These are phyloP conservation scores for Mortierella sp. DNA, from an alignment of 371 early-diverging fungal genomes.

Conservation along the genomic window DNA sequence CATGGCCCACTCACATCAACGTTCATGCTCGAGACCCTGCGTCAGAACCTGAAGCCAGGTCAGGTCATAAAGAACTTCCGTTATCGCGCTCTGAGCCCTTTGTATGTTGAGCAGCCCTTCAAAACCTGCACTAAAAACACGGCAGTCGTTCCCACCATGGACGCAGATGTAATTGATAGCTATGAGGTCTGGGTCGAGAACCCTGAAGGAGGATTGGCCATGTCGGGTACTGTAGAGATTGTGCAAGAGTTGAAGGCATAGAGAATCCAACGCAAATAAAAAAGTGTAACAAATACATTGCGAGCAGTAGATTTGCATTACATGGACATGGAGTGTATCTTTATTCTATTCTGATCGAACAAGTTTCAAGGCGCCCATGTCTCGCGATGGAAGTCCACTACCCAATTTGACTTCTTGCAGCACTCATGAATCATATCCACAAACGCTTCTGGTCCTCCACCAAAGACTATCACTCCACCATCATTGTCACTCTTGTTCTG, in stretches of 20 bases:
- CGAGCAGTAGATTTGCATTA: background rate
- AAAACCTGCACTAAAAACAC: slow-evolving; percentile 63
- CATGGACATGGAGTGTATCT: no score
- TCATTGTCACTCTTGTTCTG: background rate
- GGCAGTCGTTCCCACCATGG: slow-evolving; percentile 39
- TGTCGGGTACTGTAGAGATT: slow-evolving; percentile 73
- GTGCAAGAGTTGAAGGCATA: slow-evolving; percentile 19
- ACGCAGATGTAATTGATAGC: slow-evolving; percentile 37
- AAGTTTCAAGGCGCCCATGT: slow-evolving; percentile 48
- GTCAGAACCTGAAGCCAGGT: slow-evolving; percentile 54
- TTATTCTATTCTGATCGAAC: no score
- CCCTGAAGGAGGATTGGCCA: slow-evolving; percentile 74
- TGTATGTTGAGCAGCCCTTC: slow-evolving; percentile 70
- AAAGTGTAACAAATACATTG: background rate
- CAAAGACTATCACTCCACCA: slow-evolving; percentile 41
- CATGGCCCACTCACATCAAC: slow-evolving; percentile 89
- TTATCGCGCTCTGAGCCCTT: slow-evolving; percentile 80
- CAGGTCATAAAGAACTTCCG: slow-evolving; percentile 62
- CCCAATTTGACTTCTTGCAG: slow-evolving; percentile 38
- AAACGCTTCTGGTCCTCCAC: slow-evolving; percentile 53
- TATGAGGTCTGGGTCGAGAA: slow-evolving; percentile 83
- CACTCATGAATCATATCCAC: slow-evolving; percentile 51
- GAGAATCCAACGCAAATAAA: background rate
- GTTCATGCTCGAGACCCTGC: slow-evolving; percentile 71
- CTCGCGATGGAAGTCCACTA: slow-evolving; percentile 47